Conservation (phyloP, 2,329 filamentous ascomycete species). For the Aureobasidium sp. region DNA sequence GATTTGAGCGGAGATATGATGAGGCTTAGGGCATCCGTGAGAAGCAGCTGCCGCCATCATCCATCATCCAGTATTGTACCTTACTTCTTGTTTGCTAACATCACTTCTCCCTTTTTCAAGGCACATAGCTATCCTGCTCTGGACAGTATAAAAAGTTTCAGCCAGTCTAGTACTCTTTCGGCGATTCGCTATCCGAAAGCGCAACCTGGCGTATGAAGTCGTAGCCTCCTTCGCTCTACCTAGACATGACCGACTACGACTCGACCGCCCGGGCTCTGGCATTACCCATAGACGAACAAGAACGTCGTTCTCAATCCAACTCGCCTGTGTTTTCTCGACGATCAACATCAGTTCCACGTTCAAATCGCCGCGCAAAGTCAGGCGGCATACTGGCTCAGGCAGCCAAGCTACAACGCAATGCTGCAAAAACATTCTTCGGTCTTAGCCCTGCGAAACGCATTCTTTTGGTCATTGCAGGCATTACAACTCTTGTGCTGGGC, state of each 20-base stretch:
- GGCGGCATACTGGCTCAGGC: conserved; percentile 36
- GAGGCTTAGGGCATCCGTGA: not conserved
- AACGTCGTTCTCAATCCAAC: conserved; percentile 34
- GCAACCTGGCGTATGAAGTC: not conserved
- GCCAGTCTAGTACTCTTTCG: not conserved
- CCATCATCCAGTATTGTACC: not conserved
- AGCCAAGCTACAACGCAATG: conserved; percentile 39
- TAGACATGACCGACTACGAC: conserved; percentile 33
- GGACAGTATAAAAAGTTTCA: not conserved
- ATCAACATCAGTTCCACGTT: conserved; percentile 35
- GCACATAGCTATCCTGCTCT: not conserved
- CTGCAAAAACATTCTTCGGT: conserved; percentile 45
- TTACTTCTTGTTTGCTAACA: not conserved
- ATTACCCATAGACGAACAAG: conserved; percentile 40
- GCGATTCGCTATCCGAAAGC: not conserved
- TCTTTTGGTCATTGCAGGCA: conserved; percentile 45
- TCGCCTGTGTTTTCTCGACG: conserved; percentile 45
- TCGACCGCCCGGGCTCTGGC: conserved; percentile 48
- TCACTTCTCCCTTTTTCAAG: not conserved
- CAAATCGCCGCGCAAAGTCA: conserved; percentile 26
- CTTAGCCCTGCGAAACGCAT: conserved; percentile 57
- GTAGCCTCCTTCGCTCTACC: conserved; percentile 14
- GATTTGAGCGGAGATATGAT: conserved; percentile 3
- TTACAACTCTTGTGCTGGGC: conserved; percentile 48
- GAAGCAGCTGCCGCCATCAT: not conserved